A percentile compares a stretch with the other conserved stretches of the same genome.
These are phyloP conservation scores for Cicer yamashitae DNA, from an alignment of 306 rosid genomes.

Conservation along the genomic window DNA sequence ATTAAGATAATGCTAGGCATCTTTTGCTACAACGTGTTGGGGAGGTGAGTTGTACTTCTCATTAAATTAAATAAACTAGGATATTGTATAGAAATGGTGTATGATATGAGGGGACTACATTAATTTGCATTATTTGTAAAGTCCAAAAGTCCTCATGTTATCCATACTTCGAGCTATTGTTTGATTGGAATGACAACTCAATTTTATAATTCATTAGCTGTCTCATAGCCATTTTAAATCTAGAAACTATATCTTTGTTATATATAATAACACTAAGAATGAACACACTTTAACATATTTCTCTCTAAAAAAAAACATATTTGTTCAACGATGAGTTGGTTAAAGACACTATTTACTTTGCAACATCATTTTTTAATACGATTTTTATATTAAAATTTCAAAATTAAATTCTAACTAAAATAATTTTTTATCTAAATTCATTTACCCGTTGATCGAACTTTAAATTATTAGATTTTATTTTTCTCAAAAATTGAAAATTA, in stretches of 20 bases:
- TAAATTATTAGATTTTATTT: no score
- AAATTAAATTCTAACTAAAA: no score
- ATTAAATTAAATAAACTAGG: slow-evolving; percentile 12
- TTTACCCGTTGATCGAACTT: no score
- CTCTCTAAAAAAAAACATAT: no score
- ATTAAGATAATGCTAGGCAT: background rate
- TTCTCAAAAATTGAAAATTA: background rate
- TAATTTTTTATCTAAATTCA: no score
- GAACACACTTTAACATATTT: background rate
- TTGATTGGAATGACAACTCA: slow-evolving; percentile 4
- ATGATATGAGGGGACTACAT: background rate
- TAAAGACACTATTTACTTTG: slow-evolving; percentile 5
- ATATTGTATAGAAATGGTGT: background rate
- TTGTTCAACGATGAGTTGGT: slow-evolving; percentile 2
- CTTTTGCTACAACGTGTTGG: background rate
- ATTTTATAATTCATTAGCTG: slow-evolving; percentile 25
- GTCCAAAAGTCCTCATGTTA: background rate
- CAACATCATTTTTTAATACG: background rate
- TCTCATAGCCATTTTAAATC: slow-evolving; percentile 22
- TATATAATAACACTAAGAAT: background rate
- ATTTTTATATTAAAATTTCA: background rate
- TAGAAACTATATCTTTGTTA: background rate
- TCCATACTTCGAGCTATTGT: background rate
- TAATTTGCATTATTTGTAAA: slow-evolving; percentile 5
- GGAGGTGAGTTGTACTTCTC: slow-evolving; percentile 16